Conservation (phyloP, 2,329 filamentous ascomycete species). For the Penicillium sp. region DNA sequence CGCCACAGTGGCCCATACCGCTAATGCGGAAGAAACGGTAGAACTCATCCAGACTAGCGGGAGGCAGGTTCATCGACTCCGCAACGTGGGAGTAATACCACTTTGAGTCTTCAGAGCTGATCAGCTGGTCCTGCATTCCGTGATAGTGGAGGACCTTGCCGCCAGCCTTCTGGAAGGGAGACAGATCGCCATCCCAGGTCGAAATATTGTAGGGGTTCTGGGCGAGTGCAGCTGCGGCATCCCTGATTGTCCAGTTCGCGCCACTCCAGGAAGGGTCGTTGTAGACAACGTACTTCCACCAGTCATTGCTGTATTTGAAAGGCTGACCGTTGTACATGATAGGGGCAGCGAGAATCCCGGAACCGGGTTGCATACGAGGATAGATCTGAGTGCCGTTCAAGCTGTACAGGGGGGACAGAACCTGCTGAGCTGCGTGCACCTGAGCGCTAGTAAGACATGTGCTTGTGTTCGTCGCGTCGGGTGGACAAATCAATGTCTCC, state of each 20-base stretch:
- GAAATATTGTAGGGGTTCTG: conserved; percentile 58
- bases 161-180: conserved; percentile 52
- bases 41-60: conserved; percentile 46
- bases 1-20: conserved; percentile 59
- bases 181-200: conserved; percentile 56
- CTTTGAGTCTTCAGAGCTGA: conserved; percentile 58
- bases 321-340: conserved; percentile 46
- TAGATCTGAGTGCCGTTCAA: conserved; percentile 40
- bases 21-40: conserved; percentile 60
- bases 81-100: conserved; percentile 59
- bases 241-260: conserved; percentile 46
- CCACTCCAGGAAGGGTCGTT: conserved; percentile 49
- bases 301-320: conserved; percentile 48
- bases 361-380: conserved; percentile 46
- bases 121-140: conserved; percentile 56
- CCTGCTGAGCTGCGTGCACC: conserved; percentile 37
- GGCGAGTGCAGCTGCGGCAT: conserved; percentile 44
- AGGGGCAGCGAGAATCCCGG: conserved; percentile 34
- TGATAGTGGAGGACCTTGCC: conserved; percentile 53
- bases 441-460: conserved; percentile 41
- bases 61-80: conserved; percentile 43
- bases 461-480: conserved; percentile 24
- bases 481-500: conserved; percentile 40
- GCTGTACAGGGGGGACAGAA: conserved; percentile 43
- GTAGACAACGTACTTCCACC: conserved; percentile 54